Base-by-base conservation (phyloP, 169 alveolate genomes). In the Miamiensis avidus region DNA sequence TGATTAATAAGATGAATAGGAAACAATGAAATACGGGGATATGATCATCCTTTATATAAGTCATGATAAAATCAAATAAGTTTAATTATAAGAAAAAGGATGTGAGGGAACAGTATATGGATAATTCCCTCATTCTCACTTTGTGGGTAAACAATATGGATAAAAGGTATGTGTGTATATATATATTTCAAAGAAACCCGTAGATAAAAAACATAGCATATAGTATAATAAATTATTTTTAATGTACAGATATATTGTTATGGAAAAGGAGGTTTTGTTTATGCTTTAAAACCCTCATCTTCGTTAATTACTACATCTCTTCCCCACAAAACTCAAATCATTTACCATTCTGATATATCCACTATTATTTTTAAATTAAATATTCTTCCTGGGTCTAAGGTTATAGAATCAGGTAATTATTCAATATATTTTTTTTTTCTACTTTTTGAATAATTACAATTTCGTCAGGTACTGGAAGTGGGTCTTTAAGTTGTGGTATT, bases 401-500 rank as follows among this genome's bases (percentile, higher is more conserved):
- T 95, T 25, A 88, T 91, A 76, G 97, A 95, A 88, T 91, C 95
- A 77, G 90, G 90, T 79, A 79, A 73, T 73, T 4, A n/a, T 73
- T 15, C 1, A 27, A 27, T 73, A 31, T 32, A 77, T 77, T 77
- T 34, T 16, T 31, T 25, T 32, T 31, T 32, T 4, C 28, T 77
- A 0, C 31, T 32, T 34, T 15, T 73, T 73, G 1, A 15, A 15
- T 15, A 73, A 73, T n/a, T n/a, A 15, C 6, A 73, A 73, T n/a
- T 73, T 15, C n/a, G n/a, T n/a, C 78, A 87, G 97, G 97, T 1
- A 95, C 97, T 29, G 97, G 97, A 26, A 92, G 96, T 86, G 97
- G 96, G 25, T 86, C 93, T 83, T 83, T 95, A 27, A 85, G 94
- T 65, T 91, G 89, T 0, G 86, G 93, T 75, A 87, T 95, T 81